Conservation (phyloP, 2,329 filamentous ascomycete genomes). For the Aspergillus sp. region DNA sequence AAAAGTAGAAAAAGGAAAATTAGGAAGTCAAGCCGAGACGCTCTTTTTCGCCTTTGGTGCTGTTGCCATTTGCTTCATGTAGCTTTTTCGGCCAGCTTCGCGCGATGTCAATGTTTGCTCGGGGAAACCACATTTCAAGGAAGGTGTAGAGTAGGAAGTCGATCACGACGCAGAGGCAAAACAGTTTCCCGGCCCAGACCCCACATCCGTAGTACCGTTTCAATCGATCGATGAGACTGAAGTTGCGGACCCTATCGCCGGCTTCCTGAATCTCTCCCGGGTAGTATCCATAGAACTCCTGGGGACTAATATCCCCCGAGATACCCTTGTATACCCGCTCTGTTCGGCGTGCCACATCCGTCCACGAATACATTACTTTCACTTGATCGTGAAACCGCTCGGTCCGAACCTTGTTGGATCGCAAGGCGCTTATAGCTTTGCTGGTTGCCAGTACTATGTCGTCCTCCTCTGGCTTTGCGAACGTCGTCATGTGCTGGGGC, state of each 20-base stretch:
- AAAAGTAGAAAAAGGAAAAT: neutral
- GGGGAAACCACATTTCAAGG: slow-evolving; percentile 81
- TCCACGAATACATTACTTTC: slow-evolving; percentile 98
- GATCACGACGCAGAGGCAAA: slow-evolving; percentile 89
- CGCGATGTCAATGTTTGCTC: slow-evolving; percentile 83
- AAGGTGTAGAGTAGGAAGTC: slow-evolving; percentile 91
- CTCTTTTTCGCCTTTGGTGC: slow-evolving; percentile 3
- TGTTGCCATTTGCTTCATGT: slow-evolving; percentile 14
- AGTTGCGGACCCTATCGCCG: slow-evolving; percentile 74
- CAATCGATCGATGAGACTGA: slow-evolving; percentile 88
- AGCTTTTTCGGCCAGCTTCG: slow-evolving; percentile 86
- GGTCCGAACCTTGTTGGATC: slow-evolving; percentile 82
- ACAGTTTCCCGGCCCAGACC: slow-evolving; percentile 97
- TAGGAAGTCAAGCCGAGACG: slow-evolving; percentile 6
- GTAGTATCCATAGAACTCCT: slow-evolving; percentile 84
- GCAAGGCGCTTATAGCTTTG: slow-evolving; percentile 80
- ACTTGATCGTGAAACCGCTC: slow-evolving; percentile 97
- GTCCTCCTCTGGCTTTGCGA: slow-evolving; percentile 94
- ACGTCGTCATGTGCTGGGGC: slow-evolving; percentile 94
- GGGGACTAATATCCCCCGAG: slow-evolving; percentile 77
- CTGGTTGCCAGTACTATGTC: slow-evolving; percentile 88
- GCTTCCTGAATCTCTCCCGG: slow-evolving; percentile 69
- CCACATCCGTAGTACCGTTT: slow-evolving; percentile 98
- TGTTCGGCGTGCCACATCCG: slow-evolving; percentile 88
- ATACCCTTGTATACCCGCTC: slow-evolving; percentile 96